A percentile compares a stretch with the other conserved stretches of the same genome.
phyloP scores from a whole-genome alignment of 208 protist species.

The Wallacemonas sp. region DNA sequence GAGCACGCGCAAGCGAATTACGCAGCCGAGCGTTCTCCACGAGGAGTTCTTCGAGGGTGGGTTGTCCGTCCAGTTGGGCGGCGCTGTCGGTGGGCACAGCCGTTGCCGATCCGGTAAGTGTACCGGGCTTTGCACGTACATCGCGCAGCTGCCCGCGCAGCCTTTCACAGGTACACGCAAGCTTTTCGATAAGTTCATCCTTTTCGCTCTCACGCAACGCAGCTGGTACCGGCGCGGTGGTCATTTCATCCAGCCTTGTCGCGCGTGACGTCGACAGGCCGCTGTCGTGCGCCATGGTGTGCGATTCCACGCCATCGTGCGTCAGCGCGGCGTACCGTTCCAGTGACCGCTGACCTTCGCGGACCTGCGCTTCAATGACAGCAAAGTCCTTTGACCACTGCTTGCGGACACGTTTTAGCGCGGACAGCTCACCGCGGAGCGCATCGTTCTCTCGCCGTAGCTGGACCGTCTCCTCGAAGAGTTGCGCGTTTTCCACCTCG shows the following conservation, averaged over 20 bases:
- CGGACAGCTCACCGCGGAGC: constrained; percentile 8
- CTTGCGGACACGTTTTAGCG: constrained; percentile 4
- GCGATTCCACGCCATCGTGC: background rate
- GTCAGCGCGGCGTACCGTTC: constrained; percentile 13
- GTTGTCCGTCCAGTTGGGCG: no score
- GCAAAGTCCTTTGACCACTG: constrained; percentile 21
- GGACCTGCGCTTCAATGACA: constrained; percentile 18
- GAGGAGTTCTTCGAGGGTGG: constrained; percentile 12
- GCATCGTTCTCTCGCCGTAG: background rate
- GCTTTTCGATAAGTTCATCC: constrained; percentile 5
- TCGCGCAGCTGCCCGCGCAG: background rate
- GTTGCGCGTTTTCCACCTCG: constrained; percentile 22
- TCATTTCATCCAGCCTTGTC: no score
- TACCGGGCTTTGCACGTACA: no score
- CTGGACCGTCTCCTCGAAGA: constrained; percentile 14
- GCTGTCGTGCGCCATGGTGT: background rate
- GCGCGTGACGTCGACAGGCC: background rate
- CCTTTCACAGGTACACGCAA: background rate
- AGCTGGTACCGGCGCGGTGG: background rate
- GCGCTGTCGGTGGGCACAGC: no score
- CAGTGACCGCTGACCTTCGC: constrained; percentile 14
- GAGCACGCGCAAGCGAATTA: constrained; percentile 1
- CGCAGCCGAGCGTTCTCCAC: constrained; percentile 22
- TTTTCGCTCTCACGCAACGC: background rate
- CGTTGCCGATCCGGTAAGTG: no score